Base-by-base conservation (phyloP, 129 eudicot genomes). In the Tanacetum coccineum region DNA sequence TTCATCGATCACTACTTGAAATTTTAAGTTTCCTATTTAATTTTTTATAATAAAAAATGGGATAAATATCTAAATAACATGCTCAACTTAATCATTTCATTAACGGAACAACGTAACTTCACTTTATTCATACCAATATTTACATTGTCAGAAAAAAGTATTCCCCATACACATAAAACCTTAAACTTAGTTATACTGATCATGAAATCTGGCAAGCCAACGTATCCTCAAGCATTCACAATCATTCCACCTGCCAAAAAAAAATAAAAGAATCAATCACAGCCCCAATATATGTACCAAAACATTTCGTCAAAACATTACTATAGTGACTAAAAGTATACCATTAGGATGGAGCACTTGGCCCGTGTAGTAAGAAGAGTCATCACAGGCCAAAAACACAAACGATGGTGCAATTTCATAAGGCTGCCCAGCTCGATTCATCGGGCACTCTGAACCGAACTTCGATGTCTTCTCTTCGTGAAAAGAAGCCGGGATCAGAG, bases 261-360 rank as follows among this genome's bases (percentile, higher is more conserved):
- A n/a, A 30, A 53, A 10, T 0, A 30, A 17, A 36, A n/a, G 13
- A 21, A 36, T 8, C 0, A 3, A 26, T 15, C n/a, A 25, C 45
- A 26, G 25, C 9, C 40, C 40, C 19, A 58, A 46, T 28, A 20
- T 30, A 68, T 12, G 17, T 2, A 12, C 5, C 4, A 45, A 8
- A 44, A 55, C 30, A 2, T 5, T n/a, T n/a, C 2, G n/a, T n/a
- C 20, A 39, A 40, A n/a, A 13, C 1, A 30, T 4, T 1, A 32
- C 15, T 11, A 4, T 3, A 28, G 59, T 12, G 28, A 28, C 66
- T 13, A 6, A 26, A 53, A 15, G 25, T 62, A 6, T 84, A 77
- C 98, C 98, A 48, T 88, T 92, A 5, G 98, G 98, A 32, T 92
- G 98, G 28, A 88, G 79, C 56, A 88, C 86, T 70, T 92, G 98